Conservation (phyloP, 78 protist species). For the Mantamonas sphyraenae region DNA sequence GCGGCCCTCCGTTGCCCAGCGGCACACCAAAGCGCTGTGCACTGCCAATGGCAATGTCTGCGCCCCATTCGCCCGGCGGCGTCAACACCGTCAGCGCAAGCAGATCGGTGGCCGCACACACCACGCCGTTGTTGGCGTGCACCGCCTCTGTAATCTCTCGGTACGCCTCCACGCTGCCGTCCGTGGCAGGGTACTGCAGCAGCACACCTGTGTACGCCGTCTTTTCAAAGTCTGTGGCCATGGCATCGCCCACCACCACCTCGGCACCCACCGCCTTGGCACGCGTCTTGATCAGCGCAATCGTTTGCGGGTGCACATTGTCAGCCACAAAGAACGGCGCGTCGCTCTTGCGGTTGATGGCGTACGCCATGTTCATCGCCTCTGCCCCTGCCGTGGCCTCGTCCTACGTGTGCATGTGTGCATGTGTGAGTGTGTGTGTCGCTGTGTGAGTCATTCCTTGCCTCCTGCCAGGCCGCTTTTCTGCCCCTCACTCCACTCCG, state of each 20-base stretch:
- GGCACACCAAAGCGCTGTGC: slow-evolving; percentile 95
- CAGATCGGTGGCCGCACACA: slow-evolving; percentile 76
- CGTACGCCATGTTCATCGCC: slow-evolving; percentile 79
- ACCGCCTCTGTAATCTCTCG: slow-evolving; percentile 25
- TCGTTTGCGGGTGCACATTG: slow-evolving; percentile 74
- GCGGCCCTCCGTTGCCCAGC: slow-evolving; percentile 97
- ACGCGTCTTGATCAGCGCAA: slow-evolving; percentile 74
- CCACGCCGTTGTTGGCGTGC: slow-evolving; percentile 27
- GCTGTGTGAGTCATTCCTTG: too few relatives aligned
- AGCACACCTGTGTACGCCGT: slow-evolving; percentile 1
- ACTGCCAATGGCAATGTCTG: slow-evolving; percentile 88
- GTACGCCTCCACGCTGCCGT: slow-evolving; percentile 65
- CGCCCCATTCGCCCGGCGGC: slow-evolving; percentile 77
- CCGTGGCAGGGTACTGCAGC: slow-evolving; percentile 80
- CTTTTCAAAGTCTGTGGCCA: not conserved
- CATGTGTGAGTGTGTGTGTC: too few relatives aligned
- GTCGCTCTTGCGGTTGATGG: not conserved
- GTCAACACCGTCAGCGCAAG: slow-evolving; percentile 75
- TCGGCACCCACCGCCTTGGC: slow-evolving; percentile 65
- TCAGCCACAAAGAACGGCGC: slow-evolving; percentile 50
- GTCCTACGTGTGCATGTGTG: too few relatives aligned
- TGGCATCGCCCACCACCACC: slow-evolving; percentile 32
- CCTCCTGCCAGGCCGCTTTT: too few relatives aligned
- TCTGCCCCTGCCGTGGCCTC: slow-evolving; percentile 90
- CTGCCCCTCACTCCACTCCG: too few relatives aligned